These are phyloP conservation scores for Monosporascus cannonballus DNA, from an alignment of 2,329 filamentous ascomycete species.

Conservation along the genomic window DNA sequence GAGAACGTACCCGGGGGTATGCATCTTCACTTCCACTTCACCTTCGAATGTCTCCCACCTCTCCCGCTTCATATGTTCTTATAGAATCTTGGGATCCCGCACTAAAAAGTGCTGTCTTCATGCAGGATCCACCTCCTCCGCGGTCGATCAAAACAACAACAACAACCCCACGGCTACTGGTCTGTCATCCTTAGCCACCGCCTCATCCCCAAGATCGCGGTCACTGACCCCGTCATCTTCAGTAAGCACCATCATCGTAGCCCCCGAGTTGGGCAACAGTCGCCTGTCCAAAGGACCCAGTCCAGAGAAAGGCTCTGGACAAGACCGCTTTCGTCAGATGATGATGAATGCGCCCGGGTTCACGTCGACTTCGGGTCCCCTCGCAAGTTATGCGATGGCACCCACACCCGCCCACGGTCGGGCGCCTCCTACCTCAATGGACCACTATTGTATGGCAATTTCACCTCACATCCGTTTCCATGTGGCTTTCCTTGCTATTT, in stretches of 20 bases:
- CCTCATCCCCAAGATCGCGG: background rate
- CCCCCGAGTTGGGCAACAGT: background rate
- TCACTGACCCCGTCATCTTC: background rate
- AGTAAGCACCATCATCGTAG: background rate
- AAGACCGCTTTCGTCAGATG: constrained; percentile 21
- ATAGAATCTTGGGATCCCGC: too few species aligned
- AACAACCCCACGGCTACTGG: background rate
- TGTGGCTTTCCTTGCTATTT: too few species aligned
- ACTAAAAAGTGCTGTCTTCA: background rate
- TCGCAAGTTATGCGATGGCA: too few species aligned
- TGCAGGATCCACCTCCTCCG: background rate
- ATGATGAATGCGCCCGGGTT: constrained; percentile 2
- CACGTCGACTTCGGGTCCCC: background rate
- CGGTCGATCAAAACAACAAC: background rate
- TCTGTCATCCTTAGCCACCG: background rate
- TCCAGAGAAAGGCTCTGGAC: constrained; percentile 19
- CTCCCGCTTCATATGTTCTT: too few species aligned
- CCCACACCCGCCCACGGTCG: background rate
- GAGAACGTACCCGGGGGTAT: background rate
- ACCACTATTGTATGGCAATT: background rate
- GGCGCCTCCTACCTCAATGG: too few species aligned
- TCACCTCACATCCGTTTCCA: too few species aligned
- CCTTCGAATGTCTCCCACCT: background rate
- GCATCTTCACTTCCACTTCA: background rate
- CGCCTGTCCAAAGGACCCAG: constrained; percentile 8